phyloP scores from a whole-genome alignment of 768 basidiomycete species.

The Dioszegia aurantiaca region DNA sequence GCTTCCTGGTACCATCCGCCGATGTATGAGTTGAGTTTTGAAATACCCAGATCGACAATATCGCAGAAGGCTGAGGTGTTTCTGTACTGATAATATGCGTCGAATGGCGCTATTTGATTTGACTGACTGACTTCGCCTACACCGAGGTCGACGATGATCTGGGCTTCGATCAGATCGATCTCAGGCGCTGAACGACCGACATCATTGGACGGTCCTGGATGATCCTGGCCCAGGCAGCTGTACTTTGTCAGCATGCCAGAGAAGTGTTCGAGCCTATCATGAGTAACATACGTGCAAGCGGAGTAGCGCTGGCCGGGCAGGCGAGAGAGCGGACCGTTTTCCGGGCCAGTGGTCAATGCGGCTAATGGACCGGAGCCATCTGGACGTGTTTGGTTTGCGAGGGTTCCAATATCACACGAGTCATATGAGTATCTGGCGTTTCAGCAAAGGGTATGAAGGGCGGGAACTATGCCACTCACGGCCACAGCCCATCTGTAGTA shows the following conservation, averaged over 20 bases:
- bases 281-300: conserved; percentile 82
- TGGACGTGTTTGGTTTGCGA: conserved; percentile 44
- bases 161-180: conserved; percentile 83
- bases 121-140: conserved; percentile 63
- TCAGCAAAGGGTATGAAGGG: background rate
- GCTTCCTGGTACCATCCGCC: conserved; percentile 58
- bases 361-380: conserved; percentile 40
- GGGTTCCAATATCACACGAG: conserved; percentile 42
- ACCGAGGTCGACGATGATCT: conserved; percentile 35
- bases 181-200: conserved; percentile 80
- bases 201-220: conserved; percentile 73
- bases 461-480: conserved; percentile 53
- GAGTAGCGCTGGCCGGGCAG: conserved; percentile 54
- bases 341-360: conserved; percentile 42
- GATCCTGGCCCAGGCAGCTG: conserved; percentile 64
- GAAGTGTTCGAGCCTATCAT: too few relatives aligned
- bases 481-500: conserved; percentile 64
- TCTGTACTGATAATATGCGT: conserved; percentile 55
- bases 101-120: conserved; percentile 67
- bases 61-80: conserved; percentile 34
- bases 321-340: conserved; percentile 44
- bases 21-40: conserved; percentile 53
- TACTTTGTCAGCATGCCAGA: too few relatives aligned
- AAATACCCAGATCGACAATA: conserved; percentile 48
- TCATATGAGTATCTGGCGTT: conserved; percentile 42